Percentiles rank a stretch among this genome's conserved stretches.
Conservation (phyloP, 495 filamentous ascomycete genomes). For the Aspergillus carlsbadensis region DNA sequence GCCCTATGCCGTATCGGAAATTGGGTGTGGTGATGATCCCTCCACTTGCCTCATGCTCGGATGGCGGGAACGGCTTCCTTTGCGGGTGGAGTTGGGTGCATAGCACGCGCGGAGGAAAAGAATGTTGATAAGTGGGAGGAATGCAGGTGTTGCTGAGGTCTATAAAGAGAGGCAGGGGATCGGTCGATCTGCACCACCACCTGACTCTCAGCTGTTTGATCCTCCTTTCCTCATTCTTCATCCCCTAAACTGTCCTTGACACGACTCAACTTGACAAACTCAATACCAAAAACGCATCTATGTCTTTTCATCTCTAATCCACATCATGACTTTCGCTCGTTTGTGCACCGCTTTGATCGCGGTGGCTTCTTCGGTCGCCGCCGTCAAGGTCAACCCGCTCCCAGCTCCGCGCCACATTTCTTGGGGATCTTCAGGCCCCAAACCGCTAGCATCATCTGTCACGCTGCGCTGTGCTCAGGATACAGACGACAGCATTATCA, state of each 20-base stretch:
- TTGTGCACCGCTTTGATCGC: constrained; percentile 26
- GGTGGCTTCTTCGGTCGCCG: constrained; percentile 30
- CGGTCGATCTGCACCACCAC: constrained; percentile 9
- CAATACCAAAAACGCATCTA: neutral
- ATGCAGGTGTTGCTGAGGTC: neutral
- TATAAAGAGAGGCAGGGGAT: neutral
- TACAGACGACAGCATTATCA: constrained; percentile 30
- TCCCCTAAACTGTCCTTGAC: neutral
- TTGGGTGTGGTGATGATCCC: neutral
- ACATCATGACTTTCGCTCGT: constrained; percentile 33
- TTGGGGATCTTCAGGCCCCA: constrained; percentile 54
- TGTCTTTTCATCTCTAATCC: neutral
- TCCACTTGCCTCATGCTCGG: neutral
- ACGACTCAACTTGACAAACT: neutral
- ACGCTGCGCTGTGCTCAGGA: constrained; percentile 22
- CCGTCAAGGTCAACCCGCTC: constrained; percentile 54
- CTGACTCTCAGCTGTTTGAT: neutral
- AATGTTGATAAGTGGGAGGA: neutral
- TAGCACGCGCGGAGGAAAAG: no score
- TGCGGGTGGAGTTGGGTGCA: neutral
- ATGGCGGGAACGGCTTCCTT: neutral
- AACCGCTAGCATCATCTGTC: constrained; percentile 29
- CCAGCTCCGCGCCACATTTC: constrained; percentile 53
- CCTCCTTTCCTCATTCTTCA: neutral
- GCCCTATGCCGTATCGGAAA: neutral